phyloP scores from a whole-genome alignment of 257 asterid genomes.

The Solanum bulbocastanum region DNA sequence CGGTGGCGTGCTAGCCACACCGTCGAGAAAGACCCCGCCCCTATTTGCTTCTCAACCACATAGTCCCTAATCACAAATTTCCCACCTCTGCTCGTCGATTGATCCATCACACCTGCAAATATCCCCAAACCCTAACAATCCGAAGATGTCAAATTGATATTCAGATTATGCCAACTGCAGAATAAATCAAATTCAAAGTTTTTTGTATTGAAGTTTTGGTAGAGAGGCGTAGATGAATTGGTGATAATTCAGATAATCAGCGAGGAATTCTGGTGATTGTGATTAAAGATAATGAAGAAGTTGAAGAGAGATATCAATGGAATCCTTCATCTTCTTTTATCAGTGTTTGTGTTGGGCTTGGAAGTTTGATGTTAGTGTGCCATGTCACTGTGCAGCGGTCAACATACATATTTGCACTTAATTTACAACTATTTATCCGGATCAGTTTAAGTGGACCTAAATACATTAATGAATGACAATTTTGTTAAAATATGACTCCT shows the following conservation, averaged over 20 bases:
- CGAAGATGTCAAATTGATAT: background rate
- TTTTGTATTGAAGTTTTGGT: too few species aligned
- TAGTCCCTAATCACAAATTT: conserved; percentile 67
- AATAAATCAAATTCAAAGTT: background rate
- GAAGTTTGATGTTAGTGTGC: background rate
- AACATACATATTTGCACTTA: background rate
- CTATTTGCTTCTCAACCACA: conserved; percentile 59
- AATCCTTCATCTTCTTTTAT: background rate
- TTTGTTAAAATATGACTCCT: too few species aligned
- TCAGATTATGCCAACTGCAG: background rate
- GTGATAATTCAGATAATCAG: background rate
- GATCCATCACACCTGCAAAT: conserved; percentile 36
- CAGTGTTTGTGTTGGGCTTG: background rate
- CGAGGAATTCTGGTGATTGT: background rate
- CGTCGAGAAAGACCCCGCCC: conserved; percentile 79
- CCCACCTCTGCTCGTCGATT: conserved; percentile 19
- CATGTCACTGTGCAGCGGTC: background rate
- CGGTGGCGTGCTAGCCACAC: conserved; percentile 94
- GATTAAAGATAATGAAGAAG: background rate
- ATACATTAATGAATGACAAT: too few species aligned
- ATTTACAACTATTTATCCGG: background rate
- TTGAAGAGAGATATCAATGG: background rate
- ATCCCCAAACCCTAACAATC: conserved; percentile 8
- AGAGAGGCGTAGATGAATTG: background rate
- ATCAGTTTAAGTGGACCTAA: too few species aligned